Conservation (phyloP, 352 stramenopile genomes). For the Globisporangium recalcitrans region DNA sequence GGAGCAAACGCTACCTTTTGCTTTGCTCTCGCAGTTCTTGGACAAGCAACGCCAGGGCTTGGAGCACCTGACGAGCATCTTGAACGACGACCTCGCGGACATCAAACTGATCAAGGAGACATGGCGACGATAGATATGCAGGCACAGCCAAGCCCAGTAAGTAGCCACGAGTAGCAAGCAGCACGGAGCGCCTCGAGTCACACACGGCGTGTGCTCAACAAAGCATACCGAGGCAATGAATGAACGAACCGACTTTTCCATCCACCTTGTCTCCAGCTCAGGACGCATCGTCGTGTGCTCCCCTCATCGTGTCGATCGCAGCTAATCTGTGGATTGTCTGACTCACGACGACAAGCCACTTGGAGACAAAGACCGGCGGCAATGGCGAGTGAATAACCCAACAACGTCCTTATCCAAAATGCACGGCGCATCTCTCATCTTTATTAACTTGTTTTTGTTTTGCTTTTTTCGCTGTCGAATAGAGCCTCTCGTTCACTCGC, state of each 20-base stretch:
- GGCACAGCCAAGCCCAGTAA: background rate
- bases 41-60: constrained; percentile 83
- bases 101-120: constrained; percentile 87
- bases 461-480: constrained; percentile 3
- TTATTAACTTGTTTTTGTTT: constrained; percentile 9
- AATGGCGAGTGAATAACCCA: background rate
- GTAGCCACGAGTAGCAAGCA: background rate
- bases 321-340: too few species aligned
- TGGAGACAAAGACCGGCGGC: background rate
- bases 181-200: background rate
- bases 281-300: too few species aligned
- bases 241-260: background rate
- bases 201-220: background rate
- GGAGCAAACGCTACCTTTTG: constrained; percentile 7
- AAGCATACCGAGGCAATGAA: background rate
- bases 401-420: constrained; percentile 2
- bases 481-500: background rate
- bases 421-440: constrained; percentile 7
- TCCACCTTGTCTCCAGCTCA: background rate
- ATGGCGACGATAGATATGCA: constrained; percentile 53
- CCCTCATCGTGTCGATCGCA: too few species aligned
- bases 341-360: background rate
- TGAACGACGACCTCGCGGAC: constrained; percentile 83
- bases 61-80: constrained; percentile 73
- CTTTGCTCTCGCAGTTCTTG: constrained; percentile 43